Conservation (phyloP, 139 green algal species). For the Tetratostichococcus sp. region DNA sequence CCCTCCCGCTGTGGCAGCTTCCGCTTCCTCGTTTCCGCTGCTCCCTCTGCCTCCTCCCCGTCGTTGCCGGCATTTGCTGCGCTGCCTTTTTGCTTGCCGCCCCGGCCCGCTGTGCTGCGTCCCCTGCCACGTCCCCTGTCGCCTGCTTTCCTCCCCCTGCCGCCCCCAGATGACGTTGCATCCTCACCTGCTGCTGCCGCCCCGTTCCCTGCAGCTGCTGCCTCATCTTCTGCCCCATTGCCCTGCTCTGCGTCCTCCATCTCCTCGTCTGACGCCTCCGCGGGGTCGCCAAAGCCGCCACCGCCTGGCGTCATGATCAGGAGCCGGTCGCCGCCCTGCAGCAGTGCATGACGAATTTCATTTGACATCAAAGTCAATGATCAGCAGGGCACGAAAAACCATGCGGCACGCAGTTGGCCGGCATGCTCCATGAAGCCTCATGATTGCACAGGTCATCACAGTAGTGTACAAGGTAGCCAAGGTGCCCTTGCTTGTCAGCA, state of each 20-base stretch:
- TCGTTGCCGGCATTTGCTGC: too few species aligned
- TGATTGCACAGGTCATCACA: not conserved
- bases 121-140: too few species aligned
- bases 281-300: slow-evolving; percentile 2
- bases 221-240: not conserved
- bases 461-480: not conserved
- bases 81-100: not conserved
- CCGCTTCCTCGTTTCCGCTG: not conserved
- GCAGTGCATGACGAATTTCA: not conserved
- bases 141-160: too few species aligned
- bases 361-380: too few species aligned
- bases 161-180: too few species aligned
- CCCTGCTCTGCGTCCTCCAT: not conserved
- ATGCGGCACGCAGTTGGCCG: too few species aligned
- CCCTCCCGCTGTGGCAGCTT: slow-evolving; percentile 1
- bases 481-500: not conserved
- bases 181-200: too few species aligned
- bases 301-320: slow-evolving; percentile 66
- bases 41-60: not conserved
- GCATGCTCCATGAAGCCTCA: too few species aligned
- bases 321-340: slow-evolving; percentile 47
- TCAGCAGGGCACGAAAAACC: too few species aligned
- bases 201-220: too few species aligned
- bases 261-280: not conserved
- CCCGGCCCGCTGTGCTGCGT: not conserved